phyloP scores from a whole-genome alignment of 495 filamentous ascomycete genomes.

The Aspergillus diversus region DNA sequence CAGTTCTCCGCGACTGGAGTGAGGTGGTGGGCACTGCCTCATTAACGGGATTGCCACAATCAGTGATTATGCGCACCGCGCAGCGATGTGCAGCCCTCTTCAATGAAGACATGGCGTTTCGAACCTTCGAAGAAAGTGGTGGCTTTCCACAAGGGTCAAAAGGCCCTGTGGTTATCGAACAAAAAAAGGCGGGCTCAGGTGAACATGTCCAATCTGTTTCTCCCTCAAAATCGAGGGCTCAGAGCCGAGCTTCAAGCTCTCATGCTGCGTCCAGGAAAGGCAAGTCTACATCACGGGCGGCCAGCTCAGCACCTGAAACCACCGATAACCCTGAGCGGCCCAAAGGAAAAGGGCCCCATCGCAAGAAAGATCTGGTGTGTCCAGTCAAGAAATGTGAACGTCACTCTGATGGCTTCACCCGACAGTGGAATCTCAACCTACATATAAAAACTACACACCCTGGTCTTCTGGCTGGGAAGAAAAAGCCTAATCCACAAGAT shows the following conservation, averaged over 20 bases:
- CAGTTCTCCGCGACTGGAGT: conserved; percentile 72
- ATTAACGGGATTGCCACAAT: conserved; percentile 64
- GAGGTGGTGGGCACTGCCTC: conserved; percentile 76
- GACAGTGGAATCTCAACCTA: conserved; percentile 45
- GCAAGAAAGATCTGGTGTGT: conserved; percentile 38
- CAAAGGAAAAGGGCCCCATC: conserved; percentile 36
- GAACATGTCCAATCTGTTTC: conserved; percentile 10
- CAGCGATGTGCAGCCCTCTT: conserved; percentile 74
- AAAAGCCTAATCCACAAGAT: conserved; percentile 2
- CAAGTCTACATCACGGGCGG: conserved; percentile 18
- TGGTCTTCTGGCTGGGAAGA: conserved; percentile 16
- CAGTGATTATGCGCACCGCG: conserved; percentile 65
- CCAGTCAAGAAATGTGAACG: conserved; percentile 35
- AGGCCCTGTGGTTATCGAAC: conserved; percentile 34
- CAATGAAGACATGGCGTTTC: conserved; percentile 63
- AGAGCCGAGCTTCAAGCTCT: conserved; percentile 7
- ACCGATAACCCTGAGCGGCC: conserved; percentile 6
- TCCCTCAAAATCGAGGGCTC: conserved; percentile 12
- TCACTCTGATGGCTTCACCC: conserved; percentile 40
- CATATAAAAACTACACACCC: conserved; percentile 43
- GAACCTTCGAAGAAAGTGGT: conserved; percentile 53
- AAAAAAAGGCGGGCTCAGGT: conserved; percentile 35
- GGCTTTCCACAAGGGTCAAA: conserved; percentile 22
- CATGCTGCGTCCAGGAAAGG: conserved; percentile 14
- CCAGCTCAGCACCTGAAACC: conserved; percentile 14